Conservation (phyloP, 106 monocot species). For the Dendrobium huoshanense region DNA sequence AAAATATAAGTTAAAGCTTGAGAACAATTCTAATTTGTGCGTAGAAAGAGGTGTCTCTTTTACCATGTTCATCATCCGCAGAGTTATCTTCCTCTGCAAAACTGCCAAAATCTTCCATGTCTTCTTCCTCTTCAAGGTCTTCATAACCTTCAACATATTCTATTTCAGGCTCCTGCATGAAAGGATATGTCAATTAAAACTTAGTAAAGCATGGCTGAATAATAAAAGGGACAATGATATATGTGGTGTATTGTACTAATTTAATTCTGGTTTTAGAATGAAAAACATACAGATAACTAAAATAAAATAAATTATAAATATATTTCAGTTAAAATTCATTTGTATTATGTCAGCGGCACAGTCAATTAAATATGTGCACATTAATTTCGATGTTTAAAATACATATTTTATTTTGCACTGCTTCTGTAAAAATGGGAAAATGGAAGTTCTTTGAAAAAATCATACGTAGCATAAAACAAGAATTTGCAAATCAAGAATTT, state of each 20-base stretch:
- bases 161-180: conserved; percentile 55
- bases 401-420: not conserved
- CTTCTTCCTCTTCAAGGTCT: conserved; percentile 74
- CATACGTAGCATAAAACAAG: too few species aligned
- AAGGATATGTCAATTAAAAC: not conserved
- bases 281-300: not conserved
- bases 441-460: too few species aligned
- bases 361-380: not conserved
- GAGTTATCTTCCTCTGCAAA: conserved; percentile 23
- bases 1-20: not conserved
- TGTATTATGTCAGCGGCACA: not conserved
- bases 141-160: conserved; percentile 88
- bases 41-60: not conserved
- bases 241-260: not conserved
- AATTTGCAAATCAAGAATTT: not conserved
- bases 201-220: too few species aligned
- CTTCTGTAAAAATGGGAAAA: not conserved
- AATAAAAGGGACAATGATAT: too few species aligned
- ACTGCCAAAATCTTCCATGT: conserved; percentile 80
- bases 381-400: not conserved
- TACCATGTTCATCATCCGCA: conserved; percentile 28
- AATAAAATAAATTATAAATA: not conserved
- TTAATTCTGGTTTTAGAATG: not conserved
- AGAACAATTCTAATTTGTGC: not conserved
- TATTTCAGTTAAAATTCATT: not conserved